Percentiles rank a stretch among this genome's conserved stretches.
Conservation (phyloP, 768 basidiomycete species). For the Tricholomella constricta region DNA sequence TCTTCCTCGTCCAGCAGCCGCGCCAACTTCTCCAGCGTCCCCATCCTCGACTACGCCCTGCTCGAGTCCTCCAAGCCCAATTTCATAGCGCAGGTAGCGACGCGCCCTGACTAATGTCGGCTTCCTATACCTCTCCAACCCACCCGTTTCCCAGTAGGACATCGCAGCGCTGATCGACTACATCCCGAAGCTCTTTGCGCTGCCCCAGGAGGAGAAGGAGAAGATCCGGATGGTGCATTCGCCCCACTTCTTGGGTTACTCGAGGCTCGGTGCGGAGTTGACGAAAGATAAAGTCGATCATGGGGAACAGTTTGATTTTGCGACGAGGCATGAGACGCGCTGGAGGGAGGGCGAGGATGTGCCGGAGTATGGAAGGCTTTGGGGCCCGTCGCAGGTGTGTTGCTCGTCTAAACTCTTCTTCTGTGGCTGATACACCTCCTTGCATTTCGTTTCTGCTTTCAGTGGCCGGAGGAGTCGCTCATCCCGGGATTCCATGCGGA, state of each 20-base stretch:
- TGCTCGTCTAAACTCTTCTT: background rate
- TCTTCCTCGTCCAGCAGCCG: conserved; percentile 2
- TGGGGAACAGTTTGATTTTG: conserved; percentile 85
- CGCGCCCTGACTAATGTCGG: conserved; percentile 80
- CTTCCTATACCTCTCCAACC: conserved; percentile 77
- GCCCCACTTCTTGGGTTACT: conserved; percentile 80
- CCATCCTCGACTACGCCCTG: conserved; percentile 69
- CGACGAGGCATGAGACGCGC: conserved; percentile 59
- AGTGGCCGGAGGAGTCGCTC: conserved; percentile 79
- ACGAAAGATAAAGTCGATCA: conserved; percentile 74
- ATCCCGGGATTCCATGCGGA: conserved; percentile 70
- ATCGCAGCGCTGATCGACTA: conserved; percentile 55
- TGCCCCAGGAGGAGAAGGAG: conserved; percentile 69
- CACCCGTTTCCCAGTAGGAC: conserved; percentile 49
- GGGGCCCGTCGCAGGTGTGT: conserved; percentile 74
- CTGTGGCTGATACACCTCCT: background rate
- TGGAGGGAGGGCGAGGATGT: conserved; percentile 58
- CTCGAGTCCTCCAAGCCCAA: conserved; percentile 40
- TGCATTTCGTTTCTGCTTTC: background rate
- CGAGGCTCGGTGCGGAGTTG: conserved; percentile 66
- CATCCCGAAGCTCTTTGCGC: conserved; percentile 69
- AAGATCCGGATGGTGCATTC: conserved; percentile 71
- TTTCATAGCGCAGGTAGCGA: conserved; percentile 67
- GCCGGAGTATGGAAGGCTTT: conserved; percentile 68
- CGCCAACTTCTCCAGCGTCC: conserved; percentile 62